Evolutionary conservation across 345 rosid species (phyloP).

Genomic region (Arabis alpina): DNA sequence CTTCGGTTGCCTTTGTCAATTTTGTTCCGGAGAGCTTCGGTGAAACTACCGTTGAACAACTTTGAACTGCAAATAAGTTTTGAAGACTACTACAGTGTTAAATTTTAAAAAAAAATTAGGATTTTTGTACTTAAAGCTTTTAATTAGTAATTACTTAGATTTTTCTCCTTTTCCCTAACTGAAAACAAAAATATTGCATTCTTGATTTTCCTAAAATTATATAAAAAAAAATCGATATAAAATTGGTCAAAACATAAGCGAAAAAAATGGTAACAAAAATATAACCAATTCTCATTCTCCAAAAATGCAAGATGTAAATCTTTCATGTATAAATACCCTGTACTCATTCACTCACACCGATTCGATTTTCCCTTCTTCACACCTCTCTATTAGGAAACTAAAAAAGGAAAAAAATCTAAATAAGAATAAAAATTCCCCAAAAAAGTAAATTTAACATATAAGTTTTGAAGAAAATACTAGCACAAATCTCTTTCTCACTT

Average conservation of each 20-base stretch:
- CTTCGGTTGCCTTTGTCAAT: no score
- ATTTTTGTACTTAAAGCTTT: not conserved
- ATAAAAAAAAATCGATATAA: not conserved
- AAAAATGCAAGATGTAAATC: not conserved
- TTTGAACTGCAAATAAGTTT: no score
- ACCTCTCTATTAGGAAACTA: conserved; percentile 16
- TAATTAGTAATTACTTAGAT: not conserved
- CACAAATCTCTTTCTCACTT: conserved; percentile 7
- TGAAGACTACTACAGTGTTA: no score
- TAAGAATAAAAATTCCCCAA: not conserved
- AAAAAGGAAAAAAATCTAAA: conserved; percentile 24
- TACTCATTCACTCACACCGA: not conserved
- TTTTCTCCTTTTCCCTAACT: not conserved
- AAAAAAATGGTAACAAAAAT: not conserved
- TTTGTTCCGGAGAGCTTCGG: no score
- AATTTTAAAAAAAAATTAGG: not conserved
- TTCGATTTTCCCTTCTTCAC: conserved; percentile 11
- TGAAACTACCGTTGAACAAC: no score
- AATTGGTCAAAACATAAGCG: not conserved
- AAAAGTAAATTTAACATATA: not conserved
- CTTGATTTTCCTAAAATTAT: not conserved
- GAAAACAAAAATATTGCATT: not conserved
- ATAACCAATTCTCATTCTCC: not conserved
- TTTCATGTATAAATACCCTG: conserved; percentile 28
- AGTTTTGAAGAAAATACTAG: conserved; percentile 23